phyloP scores from a whole-genome alignment of 495 filamentous ascomycete species.

The Penicillium simplicissimum region DNA sequence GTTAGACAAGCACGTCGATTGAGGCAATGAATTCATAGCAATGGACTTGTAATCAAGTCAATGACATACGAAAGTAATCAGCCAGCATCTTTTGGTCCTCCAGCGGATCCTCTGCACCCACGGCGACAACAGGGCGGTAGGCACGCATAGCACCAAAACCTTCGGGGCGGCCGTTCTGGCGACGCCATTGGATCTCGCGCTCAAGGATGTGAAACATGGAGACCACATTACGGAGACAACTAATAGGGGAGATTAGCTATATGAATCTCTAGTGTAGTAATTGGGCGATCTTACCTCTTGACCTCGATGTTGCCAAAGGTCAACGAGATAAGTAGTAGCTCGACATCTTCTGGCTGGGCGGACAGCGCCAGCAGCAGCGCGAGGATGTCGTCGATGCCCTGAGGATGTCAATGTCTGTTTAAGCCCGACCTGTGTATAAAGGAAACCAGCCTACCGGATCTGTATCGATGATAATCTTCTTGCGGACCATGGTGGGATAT shows the following conservation, averaged over 20 bases:
- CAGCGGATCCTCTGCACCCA: slow-evolving; percentile 82
- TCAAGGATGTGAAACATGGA: slow-evolving; percentile 92
- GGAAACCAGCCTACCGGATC: slow-evolving; percentile 61
- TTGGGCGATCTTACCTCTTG: slow-evolving; percentile 52
- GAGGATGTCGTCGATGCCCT: slow-evolving; percentile 92
- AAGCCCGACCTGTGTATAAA: neutral
- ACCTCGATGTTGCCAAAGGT: slow-evolving; percentile 92
- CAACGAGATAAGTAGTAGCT: slow-evolving; percentile 84
- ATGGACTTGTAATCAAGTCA: neutral
- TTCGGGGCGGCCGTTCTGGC: slow-evolving; percentile 58
- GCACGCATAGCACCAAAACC: slow-evolving; percentile 69
- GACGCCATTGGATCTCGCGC: slow-evolving; percentile 83
- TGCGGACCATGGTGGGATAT: slow-evolving; percentile 31
- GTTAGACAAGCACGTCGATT: neutral
- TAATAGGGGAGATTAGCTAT: slow-evolving; percentile 29
- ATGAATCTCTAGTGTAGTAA: slow-evolving; percentile 4
- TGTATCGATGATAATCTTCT: slow-evolving; percentile 90
- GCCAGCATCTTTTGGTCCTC: slow-evolving; percentile 81
- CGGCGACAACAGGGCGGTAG: slow-evolving; percentile 77
- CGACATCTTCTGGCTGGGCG: slow-evolving; percentile 78
- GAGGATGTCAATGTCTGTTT: neutral
- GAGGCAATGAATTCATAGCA: neutral
- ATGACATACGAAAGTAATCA: slow-evolving; percentile 83
- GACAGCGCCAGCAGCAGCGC: slow-evolving; percentile 83
- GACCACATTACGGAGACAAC: slow-evolving; percentile 86